Conservation (phyloP, 768 basidiomycete genomes). For the Russula sp. region DNA sequence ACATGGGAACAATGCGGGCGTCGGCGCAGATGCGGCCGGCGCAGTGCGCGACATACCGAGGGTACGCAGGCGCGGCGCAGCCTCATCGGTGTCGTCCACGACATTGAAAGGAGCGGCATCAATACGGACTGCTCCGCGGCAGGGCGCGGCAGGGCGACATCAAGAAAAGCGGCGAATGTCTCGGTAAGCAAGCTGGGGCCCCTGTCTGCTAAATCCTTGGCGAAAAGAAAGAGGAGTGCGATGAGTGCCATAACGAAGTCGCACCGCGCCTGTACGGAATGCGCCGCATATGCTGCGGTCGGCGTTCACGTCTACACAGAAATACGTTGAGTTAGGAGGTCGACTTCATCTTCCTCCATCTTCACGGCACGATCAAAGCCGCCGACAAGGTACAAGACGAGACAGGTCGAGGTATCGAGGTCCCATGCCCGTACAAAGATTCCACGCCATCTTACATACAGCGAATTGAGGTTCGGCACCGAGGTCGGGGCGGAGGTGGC, state of each 20-base stretch:
- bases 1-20: slow-evolving; percentile 60
- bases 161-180: slow-evolving; percentile 77
- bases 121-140: slow-evolving; percentile 57
- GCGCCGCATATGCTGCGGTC: slow-evolving; percentile 58
- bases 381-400: slow-evolving; percentile 66
- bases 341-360: slow-evolving; percentile 70
- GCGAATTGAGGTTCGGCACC: slow-evolving; percentile 51
- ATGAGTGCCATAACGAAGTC: slow-evolving; percentile 67
- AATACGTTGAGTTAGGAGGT: slow-evolving; percentile 48
- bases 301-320: slow-evolving; percentile 64
- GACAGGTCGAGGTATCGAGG: slow-evolving; percentile 53
- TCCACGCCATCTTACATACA: slow-evolving; percentile 62
- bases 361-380: slow-evolving; percentile 69
- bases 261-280: slow-evolving; percentile 69
- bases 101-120: slow-evolving; percentile 36
- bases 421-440: slow-evolving; percentile 55
- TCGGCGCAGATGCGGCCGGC: slow-evolving; percentile 30
- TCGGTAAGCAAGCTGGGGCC: slow-evolving; percentile 65
- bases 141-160: slow-evolving; percentile 65
- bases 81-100: slow-evolving; percentile 49
- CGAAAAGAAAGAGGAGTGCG: slow-evolving; percentile 66
- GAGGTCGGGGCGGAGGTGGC: slow-evolving; percentile 46
- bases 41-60: slow-evolving; percentile 60
- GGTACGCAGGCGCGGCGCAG: slow-evolving; percentile 60
- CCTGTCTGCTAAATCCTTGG: slow-evolving; percentile 60